These are phyloP conservation scores for Lachnellula suecica DNA, from an alignment of 2,329 filamentous ascomycete species.

Conservation along the genomic window DNA sequence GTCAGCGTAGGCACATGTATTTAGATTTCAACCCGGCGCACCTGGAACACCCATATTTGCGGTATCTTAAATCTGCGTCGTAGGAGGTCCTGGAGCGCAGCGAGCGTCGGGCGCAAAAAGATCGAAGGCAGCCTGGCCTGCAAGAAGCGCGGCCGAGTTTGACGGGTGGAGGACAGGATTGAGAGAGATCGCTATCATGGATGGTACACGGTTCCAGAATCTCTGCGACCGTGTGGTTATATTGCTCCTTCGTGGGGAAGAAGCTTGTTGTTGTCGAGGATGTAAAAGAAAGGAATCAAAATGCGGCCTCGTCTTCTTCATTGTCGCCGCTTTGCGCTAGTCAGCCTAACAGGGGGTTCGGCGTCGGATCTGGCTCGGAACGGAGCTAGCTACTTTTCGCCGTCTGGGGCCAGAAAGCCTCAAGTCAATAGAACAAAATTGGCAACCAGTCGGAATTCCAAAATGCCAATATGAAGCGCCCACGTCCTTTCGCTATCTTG, in stretches of 20 bases:
- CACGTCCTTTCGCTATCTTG: slow-evolving; percentile 1
- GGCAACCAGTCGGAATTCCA: neutral
- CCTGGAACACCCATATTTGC: slow-evolving; percentile 33
- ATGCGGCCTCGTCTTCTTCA: neutral
- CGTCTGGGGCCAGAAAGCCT: neutral
- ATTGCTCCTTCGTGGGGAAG: neutral
- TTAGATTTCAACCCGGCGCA: slow-evolving; percentile 5
- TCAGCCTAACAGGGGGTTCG: neutral
- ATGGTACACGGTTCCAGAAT: neutral
- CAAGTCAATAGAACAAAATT: neutral
- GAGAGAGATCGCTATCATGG: neutral
- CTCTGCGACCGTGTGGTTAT: neutral
- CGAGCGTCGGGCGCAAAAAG: neutral
- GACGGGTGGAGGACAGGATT: neutral
- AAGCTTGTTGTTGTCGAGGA: neutral
- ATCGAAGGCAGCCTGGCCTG: neutral
- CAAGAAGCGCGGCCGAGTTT: neutral
- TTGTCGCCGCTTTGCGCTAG: neutral
- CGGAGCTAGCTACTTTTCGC: no score
- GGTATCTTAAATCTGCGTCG: neutral
- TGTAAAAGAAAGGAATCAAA: neutral
- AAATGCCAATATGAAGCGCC: neutral
- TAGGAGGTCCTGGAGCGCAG: no score
- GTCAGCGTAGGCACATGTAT: slow-evolving; percentile 2
- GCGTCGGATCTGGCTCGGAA: neutral